Evolutionary conservation across 2,329 filamentous ascomycete genomes (phyloP).

Genomic region (Aschersonia sp.): DNA sequence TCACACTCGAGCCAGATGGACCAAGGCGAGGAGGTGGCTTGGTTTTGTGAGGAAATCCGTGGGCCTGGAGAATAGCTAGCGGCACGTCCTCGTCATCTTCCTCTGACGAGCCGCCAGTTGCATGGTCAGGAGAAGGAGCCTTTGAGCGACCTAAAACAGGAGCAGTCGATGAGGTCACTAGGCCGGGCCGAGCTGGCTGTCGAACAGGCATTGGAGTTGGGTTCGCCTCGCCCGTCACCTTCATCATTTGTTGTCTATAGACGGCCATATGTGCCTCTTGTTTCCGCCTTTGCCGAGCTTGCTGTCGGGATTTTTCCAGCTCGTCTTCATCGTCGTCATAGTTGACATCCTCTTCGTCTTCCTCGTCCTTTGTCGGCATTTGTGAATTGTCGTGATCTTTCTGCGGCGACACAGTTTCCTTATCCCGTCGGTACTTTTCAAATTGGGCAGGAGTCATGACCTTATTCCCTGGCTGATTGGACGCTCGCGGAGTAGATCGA

Average conservation of each 20-base stretch:
- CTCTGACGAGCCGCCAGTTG: conserved; percentile 49
- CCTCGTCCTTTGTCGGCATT: conserved; percentile 39
- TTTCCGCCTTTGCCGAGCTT: conserved; percentile 65
- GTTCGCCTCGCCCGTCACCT: conserved; percentile 65
- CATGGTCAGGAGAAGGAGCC: conserved; percentile 20
- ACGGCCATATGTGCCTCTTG: conserved; percentile 84
- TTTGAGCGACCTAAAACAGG: conserved; percentile 37
- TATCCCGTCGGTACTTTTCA: conserved; percentile 64
- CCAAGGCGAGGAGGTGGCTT: conserved; percentile 56
- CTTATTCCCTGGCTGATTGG: conserved; percentile 43
- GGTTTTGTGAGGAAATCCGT: conserved; percentile 72
- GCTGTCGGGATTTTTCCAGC: conserved; percentile 55
- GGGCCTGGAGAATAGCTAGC: conserved; percentile 71
- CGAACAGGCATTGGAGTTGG: conserved; percentile 3
- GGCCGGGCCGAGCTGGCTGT: conserved; percentile 33
- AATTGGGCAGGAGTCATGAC: conserved; percentile 87
- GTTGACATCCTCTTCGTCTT: conserved; percentile 48
- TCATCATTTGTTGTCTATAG: conserved; percentile 93
- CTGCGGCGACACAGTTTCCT: conserved; percentile 39
- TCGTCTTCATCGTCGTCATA: conserved; percentile 71
- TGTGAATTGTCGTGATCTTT: conserved; percentile 15
- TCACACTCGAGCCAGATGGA: conserved; percentile 55
- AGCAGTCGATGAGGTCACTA: conserved; percentile 45
- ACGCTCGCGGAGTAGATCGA: conserved; percentile 18
- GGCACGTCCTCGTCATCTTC: conserved; percentile 88